Evolutionary conservation across 306 rosid species (phyloP), one percentile per base, ranked within the genome.

Genomic region (Crataegus laevigata): DNA sequence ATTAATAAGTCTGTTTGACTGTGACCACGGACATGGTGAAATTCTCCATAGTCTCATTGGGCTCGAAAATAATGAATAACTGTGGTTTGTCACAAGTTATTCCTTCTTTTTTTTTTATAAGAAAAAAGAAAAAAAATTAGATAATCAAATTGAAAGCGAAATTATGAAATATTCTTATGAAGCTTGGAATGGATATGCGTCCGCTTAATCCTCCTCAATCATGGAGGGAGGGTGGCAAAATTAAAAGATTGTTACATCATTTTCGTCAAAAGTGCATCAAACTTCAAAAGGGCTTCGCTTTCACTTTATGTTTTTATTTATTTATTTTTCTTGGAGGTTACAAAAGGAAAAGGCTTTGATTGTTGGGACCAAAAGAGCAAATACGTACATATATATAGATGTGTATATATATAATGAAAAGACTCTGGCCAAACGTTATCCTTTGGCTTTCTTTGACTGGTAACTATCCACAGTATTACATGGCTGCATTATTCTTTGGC

Each of bases 341-440:
- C 54, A 47, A 47, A 47, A 47, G 74, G 81, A 80, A 87, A 90
- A 85, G 86, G 76, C 54, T 66, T 77, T 80, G 43, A 83, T 69
- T 72, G 85, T 68, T 86, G 85, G 83, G 85, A 82, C 87, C 85
- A 18, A 70, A 8, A 78, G 69, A 57, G 73, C 73, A 62, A 67
- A 4, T 58, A 22, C 22, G 12, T 22, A 32, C 2, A 10, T 8
- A 34, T 34, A 34, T 34, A 34, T 34, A 34, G 0, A 34, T 34
- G 40, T 34, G 36, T 32, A 32, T 32, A 6, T 32, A n/a, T n/a
- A n/a, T 30, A 30, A 30, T 17, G 11, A 14, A 28, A 26, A 21
- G 66, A 73, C 30, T 32, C 67, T 68, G 75, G 77, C 83, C 81
- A 66, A 73, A 80, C 66, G 8, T 29, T 64, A 65, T 50, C 34